These are phyloP conservation scores for Acanthochlamys bracteata DNA, from an alignment of 106 monocot genomes.

Conservation along the genomic window DNA sequence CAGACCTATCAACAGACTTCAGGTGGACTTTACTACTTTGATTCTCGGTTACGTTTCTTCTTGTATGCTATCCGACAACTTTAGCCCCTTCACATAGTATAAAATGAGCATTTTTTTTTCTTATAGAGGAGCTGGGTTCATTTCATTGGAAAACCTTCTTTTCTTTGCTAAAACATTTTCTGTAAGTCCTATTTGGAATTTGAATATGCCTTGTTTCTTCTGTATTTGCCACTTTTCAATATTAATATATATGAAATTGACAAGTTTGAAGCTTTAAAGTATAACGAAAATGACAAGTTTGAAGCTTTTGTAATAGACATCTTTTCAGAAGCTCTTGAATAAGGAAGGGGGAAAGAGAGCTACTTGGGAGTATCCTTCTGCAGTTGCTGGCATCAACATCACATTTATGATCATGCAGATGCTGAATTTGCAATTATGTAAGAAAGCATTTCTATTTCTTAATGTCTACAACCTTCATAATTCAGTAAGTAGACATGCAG, in stretches of 20 bases:
- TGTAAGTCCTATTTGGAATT: constrained; percentile 24
- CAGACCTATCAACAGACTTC: constrained; percentile 90
- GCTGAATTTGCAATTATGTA: constrained; percentile 73
- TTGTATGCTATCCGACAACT: neutral
- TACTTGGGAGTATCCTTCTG: constrained; percentile 89
- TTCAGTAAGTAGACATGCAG: neutral
- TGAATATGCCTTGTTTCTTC: neutral
- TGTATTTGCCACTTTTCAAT: neutral
- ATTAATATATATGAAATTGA: neutral
- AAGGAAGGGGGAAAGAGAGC: constrained; percentile 77
- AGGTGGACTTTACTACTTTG: constrained; percentile 30
- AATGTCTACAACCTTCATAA: neutral
- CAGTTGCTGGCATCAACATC: constrained; percentile 89
- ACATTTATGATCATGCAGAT: constrained; percentile 97
- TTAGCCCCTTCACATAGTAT: neutral
- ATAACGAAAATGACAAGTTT: neutral
- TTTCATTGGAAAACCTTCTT: constrained; percentile 85
- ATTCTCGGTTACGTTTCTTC: neutral
- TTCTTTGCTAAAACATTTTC: constrained; percentile 85
- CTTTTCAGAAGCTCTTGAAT: constrained; percentile 65
- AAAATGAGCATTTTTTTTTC: constrained; percentile 3
- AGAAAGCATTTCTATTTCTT: neutral
- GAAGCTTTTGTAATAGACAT: constrained; percentile 21
- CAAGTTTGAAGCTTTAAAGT: neutral
- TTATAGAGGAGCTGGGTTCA: constrained; percentile 72